phyloP scores from a whole-genome alignment of 352 stramenopile genomes.

The Aphanomyces invadans region DNA sequence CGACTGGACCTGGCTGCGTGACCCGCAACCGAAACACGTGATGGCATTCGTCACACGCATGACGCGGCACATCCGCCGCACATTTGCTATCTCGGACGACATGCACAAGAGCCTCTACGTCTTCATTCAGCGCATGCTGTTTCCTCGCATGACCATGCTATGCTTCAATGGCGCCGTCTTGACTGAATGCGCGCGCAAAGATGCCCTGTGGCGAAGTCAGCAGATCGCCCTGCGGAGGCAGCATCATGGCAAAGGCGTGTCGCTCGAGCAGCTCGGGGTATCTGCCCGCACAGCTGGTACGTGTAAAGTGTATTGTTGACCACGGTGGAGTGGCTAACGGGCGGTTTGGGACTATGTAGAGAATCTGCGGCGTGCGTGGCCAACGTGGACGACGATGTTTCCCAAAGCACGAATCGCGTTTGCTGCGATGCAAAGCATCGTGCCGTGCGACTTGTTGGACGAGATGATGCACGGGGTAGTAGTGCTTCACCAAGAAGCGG shows the following conservation, averaged over 20 bases:
- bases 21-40: conserved; percentile 64
- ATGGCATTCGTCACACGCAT: conserved; percentile 66
- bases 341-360: no score
- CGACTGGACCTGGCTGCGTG: conserved; percentile 40
- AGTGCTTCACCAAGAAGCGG: conserved; percentile 77
- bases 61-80: conserved; percentile 54
- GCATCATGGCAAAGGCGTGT: conserved; percentile 29
- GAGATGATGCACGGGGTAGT: conserved; percentile 81
- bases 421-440: conserved; percentile 63
- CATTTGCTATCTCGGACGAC: conserved; percentile 61
- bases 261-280: conserved; percentile 60
- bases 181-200: conserved; percentile 70
- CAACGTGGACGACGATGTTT: conserved; percentile 40
- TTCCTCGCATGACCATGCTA: conserved; percentile 56
- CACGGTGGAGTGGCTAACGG: no score
- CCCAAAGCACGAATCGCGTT: conserved; percentile 42
- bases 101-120: conserved; percentile 71
- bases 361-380: neutral
- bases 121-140: conserved; percentile 73
- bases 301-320: neutral
- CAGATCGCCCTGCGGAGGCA: conserved; percentile 38
- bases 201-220: conserved; percentile 77
- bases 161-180: conserved; percentile 64
- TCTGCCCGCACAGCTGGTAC: conserved; percentile 45
- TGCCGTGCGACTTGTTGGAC: conserved; percentile 76